Percentiles rank a stretch among this genome's conserved stretches.
These are phyloP conservation scores for Saturnispora zaruensis DNA, from an alignment of 805 yeast genomes.

Conservation along the genomic window DNA sequence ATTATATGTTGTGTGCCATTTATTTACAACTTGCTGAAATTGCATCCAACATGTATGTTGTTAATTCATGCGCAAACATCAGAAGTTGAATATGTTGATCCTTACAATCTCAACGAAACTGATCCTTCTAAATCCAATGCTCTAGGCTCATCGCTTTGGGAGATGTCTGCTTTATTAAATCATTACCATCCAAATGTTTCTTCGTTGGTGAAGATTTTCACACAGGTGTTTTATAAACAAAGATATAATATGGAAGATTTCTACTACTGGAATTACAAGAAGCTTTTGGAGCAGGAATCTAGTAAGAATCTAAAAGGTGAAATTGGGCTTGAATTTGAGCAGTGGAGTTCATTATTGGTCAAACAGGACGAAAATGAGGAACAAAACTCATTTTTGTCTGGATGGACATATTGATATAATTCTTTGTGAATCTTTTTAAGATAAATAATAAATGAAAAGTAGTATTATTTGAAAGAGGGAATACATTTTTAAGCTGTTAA, in stretches of 20 bases:
- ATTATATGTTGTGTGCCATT: slow-evolving; percentile 85
- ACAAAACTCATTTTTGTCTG: slow-evolving; percentile 9
- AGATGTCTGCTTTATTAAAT: slow-evolving; percentile 57
- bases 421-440: not conserved
- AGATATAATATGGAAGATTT: slow-evolving; percentile 90
- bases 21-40: slow-evolving; percentile 76
- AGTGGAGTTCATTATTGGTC: slow-evolving; percentile 34
- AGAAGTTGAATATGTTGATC: slow-evolving; percentile 42
- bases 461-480: not conserved
- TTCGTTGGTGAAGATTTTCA: slow-evolving; percentile 77
- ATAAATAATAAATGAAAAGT: not conserved
- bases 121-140: slow-evolving; percentile 81
- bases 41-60: slow-evolving; percentile 92
- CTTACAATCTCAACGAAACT: slow-evolving; percentile 51
- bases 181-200: slow-evolving; percentile 97
- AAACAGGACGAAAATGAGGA: slow-evolving; percentile 19
- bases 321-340: slow-evolving; percentile 72
- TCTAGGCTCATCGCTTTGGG: slow-evolving; percentile 85
- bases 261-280: slow-evolving; percentile 77
- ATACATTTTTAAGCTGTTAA: not conserved
- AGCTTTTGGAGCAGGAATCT: slow-evolving; percentile 55
- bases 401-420: slow-evolving; percentile 8
- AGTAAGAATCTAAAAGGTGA: slow-evolving; percentile 58
- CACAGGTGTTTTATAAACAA: slow-evolving; percentile 84
- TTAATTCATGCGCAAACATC: slow-evolving; percentile 53